These are phyloP conservation scores for Zymoseptoria passerinii DNA, from an alignment of 2,329 filamentous ascomycete genomes.

Conservation along the genomic window DNA sequence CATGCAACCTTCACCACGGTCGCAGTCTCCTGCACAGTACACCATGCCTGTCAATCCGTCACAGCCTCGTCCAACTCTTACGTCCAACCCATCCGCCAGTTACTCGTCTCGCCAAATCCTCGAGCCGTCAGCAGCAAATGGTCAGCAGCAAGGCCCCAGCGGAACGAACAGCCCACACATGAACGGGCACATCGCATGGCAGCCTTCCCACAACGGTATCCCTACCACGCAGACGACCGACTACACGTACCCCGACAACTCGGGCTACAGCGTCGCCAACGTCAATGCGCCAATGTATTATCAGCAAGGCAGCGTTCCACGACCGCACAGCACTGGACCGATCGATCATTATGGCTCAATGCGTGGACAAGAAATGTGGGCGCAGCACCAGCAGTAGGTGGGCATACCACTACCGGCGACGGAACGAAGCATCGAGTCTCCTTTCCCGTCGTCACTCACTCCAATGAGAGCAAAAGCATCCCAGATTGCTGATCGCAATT, in stretches of 20 bases:
- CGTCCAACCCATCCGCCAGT: constrained; percentile 64
- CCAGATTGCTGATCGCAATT: not conserved
- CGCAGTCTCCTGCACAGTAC: constrained; percentile 52
- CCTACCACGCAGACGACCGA: constrained; percentile 61
- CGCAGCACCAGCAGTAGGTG: constrained; percentile 34
- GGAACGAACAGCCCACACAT: constrained; percentile 82
- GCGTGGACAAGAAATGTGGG: constrained; percentile 48
- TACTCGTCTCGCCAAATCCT: constrained; percentile 80
- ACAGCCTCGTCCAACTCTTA: constrained; percentile 52
- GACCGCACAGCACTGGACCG: constrained; percentile 62
- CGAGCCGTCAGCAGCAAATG: constrained; percentile 70
- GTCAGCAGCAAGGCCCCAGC: constrained; percentile 65
- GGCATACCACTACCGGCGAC: not conserved
- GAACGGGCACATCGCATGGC: constrained; percentile 65
- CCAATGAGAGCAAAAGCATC: not conserved
- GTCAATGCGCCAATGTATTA: constrained; percentile 65
- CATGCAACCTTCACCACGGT: constrained; percentile 60
- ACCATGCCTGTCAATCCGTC: constrained; percentile 46
- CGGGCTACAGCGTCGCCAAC: constrained; percentile 35
- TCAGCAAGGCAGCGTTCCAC: constrained; percentile 56
- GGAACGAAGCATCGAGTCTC: not conserved
- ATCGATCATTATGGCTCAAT: constrained; percentile 55
- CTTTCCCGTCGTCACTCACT: not conserved
- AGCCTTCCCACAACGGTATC: constrained; percentile 69
- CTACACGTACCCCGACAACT: constrained; percentile 60